Percentiles rank a stretch among this genome's conserved stretches.
Evolutionary conservation across 805 yeast species (phyloP).

Genomic region (Ogataea naganishii): DNA sequence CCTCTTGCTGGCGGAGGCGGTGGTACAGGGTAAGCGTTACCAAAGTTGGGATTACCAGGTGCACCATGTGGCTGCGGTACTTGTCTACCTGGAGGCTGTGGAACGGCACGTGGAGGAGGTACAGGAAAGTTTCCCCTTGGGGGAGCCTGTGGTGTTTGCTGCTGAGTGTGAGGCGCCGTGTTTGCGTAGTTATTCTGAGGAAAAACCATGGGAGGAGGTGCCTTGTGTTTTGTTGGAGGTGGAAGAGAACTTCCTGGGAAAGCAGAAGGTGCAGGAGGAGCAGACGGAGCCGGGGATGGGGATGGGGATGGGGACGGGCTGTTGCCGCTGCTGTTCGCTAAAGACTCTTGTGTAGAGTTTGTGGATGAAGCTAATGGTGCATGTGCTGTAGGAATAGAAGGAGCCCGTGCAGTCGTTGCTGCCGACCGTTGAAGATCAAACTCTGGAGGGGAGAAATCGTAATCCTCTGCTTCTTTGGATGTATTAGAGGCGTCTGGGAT

Average conservation of each 20-base stretch:
- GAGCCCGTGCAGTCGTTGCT: slow-evolving; percentile 8
- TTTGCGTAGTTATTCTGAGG: slow-evolving; percentile 7
- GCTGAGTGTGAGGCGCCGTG: slow-evolving; percentile 5
- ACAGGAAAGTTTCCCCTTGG: slow-evolving; percentile 2
- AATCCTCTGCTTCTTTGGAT: slow-evolving; percentile 9
- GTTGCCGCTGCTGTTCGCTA: not conserved
- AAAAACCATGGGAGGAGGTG: slow-evolving; percentile 7
- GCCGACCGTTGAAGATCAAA: slow-evolving; percentile 7
- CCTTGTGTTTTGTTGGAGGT: slow-evolving; percentile 5
- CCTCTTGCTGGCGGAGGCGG: slow-evolving; percentile 19
- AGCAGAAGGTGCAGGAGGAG: slow-evolving; percentile 10
- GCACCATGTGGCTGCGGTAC: no score
- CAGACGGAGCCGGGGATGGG: slow-evolving; percentile 9
- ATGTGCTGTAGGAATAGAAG: slow-evolving; percentile 8
- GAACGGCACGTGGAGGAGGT: slow-evolving; percentile 2
- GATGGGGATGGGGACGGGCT: slow-evolving; percentile 2
- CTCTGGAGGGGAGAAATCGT: slow-evolving; percentile 15
- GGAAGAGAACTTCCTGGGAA: slow-evolving; percentile 6
- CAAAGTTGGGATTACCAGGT: no score
- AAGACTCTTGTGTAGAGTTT: not conserved
- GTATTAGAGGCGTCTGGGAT: slow-evolving; percentile 13
- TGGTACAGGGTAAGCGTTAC: no score
- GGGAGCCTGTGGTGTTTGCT: slow-evolving; percentile 5
- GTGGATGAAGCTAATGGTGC: slow-evolving; percentile 3
- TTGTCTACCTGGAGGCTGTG: no score